Conservation (phyloP, 768 basidiomycete species). For the Pleurotus eryngii region DNA sequence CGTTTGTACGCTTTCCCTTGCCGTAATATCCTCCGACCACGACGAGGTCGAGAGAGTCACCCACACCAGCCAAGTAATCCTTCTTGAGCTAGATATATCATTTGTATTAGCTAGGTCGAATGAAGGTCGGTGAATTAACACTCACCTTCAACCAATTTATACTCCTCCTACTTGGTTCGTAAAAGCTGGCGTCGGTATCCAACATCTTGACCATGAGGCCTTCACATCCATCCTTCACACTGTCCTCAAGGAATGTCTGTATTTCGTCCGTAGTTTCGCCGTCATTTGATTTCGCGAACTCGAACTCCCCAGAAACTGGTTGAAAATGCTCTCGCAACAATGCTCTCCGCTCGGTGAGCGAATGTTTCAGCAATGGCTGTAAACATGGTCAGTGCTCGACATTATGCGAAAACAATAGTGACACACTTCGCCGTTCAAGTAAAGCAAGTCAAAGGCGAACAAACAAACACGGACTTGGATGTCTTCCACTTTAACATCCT, state of each 20-base stretch:
- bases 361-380: constrained; percentile 79
- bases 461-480: constrained; percentile 96
- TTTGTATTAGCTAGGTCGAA: not conserved
- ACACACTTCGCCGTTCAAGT: constrained; percentile 90
- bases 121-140: not conserved
- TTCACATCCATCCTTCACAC: constrained; percentile 97
- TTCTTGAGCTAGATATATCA: constrained; percentile 78
- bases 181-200: constrained; percentile 85
- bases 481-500: constrained; percentile 97
- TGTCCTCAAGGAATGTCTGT: constrained; percentile 90
- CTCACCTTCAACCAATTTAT: constrained; percentile 97
- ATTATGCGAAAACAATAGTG: not conserved
- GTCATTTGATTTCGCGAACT: constrained; percentile 90
- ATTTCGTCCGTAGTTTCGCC: constrained; percentile 90
- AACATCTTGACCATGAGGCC: constrained; percentile 99
- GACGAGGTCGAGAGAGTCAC: constrained; percentile 95
- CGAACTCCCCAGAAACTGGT: constrained; percentile 84
- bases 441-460: constrained; percentile 96
- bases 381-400: not conserved
- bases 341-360: constrained; percentile 72
- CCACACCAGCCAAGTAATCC: constrained; percentile 94
- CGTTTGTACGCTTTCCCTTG: constrained; percentile 95
- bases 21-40: constrained; percentile 98
- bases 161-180: constrained; percentile 92
- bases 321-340: constrained; percentile 79